Evolutionary conservation across 495 filamentous ascomycete species (phyloP), one percentile per base, ranked within the genome.

Genomic region (Hypoxylon perforatum): DNA sequence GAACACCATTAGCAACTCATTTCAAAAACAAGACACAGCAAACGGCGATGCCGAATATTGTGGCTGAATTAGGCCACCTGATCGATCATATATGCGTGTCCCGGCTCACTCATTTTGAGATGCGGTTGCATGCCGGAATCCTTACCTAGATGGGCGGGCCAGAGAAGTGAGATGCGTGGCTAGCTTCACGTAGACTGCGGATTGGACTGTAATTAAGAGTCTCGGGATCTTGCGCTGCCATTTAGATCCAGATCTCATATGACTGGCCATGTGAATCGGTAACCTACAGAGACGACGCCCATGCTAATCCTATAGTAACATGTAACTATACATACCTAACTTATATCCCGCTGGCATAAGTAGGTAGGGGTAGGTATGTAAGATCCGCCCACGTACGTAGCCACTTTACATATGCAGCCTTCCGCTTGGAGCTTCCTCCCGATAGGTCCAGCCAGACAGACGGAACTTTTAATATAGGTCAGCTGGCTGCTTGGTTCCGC

Each of bases 11-110:
- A 15, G 38, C 14, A 41, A 41, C 30, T 3, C 11, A 33, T 33
- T 33, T 10, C 1, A 33, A 33, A 33, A 33, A 10, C 30, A 33
- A 33, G 30, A 33, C 30, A 33, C 30, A n/a, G n/a, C n/a, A 33
- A 9, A 33, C 30, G 30, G 30, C 30, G 30, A 33, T 9, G 30
- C 7, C 30, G 30, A 33, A 1, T 10, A 10, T 33, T 10, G 30
- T 33, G 8, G 30, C 8, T 33, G 1, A 10, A 10, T 33, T 33
- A 9, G 30, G 2, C 18, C 28, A 52, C 28, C 39, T 57, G 52
- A 63, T 22, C 17, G 57, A 25, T 59, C 65, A 54, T 57, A 54
- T 57, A 63, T 68, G 39, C 38, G 30, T 59, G 41, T 63, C 47
- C 30, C 58, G 46, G 48, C 33, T 44, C 39, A n/a, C n/a, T n/a